Conservation (phyloP, 2,329 filamentous ascomycete species). For the Botryotinia convoluta region DNA sequence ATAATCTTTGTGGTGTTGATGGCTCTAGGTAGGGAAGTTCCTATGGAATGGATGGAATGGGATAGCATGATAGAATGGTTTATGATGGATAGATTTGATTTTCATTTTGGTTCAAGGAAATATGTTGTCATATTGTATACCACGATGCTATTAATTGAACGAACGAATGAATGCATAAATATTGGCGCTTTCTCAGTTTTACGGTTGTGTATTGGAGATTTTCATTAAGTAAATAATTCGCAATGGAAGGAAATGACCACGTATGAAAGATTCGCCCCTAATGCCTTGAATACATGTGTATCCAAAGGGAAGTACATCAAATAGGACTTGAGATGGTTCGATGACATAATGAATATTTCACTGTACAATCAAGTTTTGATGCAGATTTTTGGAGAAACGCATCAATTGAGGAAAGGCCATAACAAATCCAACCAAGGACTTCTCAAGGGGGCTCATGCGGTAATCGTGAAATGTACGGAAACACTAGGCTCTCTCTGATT, state of each 20-base stretch:
- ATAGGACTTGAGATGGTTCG: accelerated
- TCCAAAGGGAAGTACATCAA: neutral
- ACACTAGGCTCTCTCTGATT: accelerated
- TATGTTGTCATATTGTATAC: neutral
- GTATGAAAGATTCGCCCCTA: neutral
- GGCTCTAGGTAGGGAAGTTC: neutral
- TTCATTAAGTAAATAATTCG: neutral
- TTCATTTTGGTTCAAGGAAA: too few relatives aligned
- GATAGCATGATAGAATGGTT: neutral
- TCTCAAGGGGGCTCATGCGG: neutral
- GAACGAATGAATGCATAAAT: neutral
- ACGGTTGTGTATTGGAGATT: neutral
- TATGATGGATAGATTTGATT: neutral
- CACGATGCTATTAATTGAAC: neutral
- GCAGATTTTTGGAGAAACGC: neutral
- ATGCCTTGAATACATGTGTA: neutral
- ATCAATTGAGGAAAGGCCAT: neutral
- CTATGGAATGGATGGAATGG: neutral
- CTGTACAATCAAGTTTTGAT: neutral
- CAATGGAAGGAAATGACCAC: neutral
- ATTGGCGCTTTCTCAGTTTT: neutral
- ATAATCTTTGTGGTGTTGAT: neutral
- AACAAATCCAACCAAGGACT: accelerated
- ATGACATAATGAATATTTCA: neutral
- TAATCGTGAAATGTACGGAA: accelerated